Base-by-base conservation (phyloP, 2,329 filamentous ascomycete species). In the Ascochyta clinopodiicola region DNA sequence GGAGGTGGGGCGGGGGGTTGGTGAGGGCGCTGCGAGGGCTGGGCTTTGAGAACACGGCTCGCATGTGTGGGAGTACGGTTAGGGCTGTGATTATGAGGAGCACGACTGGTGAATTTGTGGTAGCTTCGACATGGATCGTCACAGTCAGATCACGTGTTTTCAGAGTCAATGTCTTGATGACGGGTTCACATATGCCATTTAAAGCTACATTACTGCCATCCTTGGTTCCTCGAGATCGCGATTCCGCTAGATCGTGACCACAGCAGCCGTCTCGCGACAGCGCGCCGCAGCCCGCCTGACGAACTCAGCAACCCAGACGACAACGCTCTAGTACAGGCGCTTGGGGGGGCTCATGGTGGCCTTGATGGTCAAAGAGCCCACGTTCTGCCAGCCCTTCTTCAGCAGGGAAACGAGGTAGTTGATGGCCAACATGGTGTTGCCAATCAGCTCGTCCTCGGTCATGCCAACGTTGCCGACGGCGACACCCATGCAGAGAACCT, bases 301-400 rank as follows among this genome's bases (percentile, higher is more conserved):
- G 43, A 48, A 52, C 39, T 60, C 61, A 60, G 51, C 53, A 60
- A 67, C 38, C 29, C 49, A 54, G 38, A 44, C 52, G 44, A 56
- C 53, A 22, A 59, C 22, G 37, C 53, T 78, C 80, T 98, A 99
- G 88, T 97, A 99, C 73, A 99, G 84, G 79, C 95, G 92, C 87
- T 92, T 95, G 73, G 95, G 95, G 72, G 95, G 95, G 82, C 92
- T 96, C 95, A 99, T 99, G 85, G 91, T 91, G 84, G 95, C 95
- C 91, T 99, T 99, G 88, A 99, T 95, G 80, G 93, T 96, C 84
- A 99, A 88, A 87, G 90, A 95, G 80, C 95, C 95, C 77, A 99
- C 95, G 88, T 99, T 99, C 88, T 99, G 95, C 95, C 95, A 99
- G 80, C 95, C 95, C 91, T 99, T 99, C 92, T 99, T 99, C 80